Base-by-base conservation (phyloP, 2,329 filamentous ascomycete genomes). In the Albophoma yamanashiensis region DNA sequence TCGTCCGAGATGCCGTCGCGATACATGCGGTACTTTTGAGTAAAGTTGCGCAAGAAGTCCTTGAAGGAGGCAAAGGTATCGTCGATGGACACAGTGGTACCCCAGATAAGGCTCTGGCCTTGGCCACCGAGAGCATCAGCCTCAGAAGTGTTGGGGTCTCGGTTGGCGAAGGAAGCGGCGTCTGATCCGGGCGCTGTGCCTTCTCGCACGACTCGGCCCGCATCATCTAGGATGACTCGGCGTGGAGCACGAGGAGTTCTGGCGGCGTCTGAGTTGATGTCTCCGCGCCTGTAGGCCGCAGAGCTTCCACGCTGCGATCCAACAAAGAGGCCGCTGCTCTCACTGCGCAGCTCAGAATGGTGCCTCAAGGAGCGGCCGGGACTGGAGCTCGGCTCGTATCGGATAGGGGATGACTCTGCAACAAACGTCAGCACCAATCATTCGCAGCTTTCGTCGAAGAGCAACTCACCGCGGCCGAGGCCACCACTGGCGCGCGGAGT, bases 1-100 rank as follows among this genome's bases (percentile, higher is more conserved):
- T 88, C 88, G 56, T 91, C 87, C 0, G 90, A 82, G 67, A 89
- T 83, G n/a, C 91, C 92, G 66, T 96, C 91, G 27, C 86, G 84
- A 77, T 93, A 94, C 83, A 97, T 85, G 64, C 94, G 90, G 70
- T 99, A 97, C 74, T 97, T 97, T 66, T 85, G 87, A 62, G 92
- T 91, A 68, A 94, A 99, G 71, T 96, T 95, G 70, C 87, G 85
- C 36, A 99, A 78, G 69, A 99, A 99, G 64, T 94, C 92, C 70
- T 94, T 93, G 79, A 97, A 96, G 0, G 87, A 82, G 58, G 86
- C 84, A 73, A 95, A 89, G 0, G 91, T 92, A 71, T 97, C 92
- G 62, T 91, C 86, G 58, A 99, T 89, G 6, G 93, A 96, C 57
- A 99, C 90, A 45, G 96, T 97, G 52, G 94, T 99, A 73, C 94